These are phyloP conservation scores for Cornus suecica DNA, from an alignment of 148 eudicot genomes.

Conservation along the genomic window DNA sequence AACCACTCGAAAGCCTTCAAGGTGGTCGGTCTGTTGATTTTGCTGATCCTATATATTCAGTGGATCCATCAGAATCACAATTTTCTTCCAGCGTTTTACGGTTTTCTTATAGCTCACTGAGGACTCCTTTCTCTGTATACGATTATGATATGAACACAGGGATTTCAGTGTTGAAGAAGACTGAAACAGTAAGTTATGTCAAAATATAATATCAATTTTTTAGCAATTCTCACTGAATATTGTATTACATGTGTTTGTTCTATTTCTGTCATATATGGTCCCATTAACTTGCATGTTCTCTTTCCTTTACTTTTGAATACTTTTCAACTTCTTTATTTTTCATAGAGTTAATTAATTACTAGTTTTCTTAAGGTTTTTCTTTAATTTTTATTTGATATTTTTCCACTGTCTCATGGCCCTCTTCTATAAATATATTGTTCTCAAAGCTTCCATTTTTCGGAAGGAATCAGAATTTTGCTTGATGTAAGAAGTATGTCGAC, in stretches of 20 bases:
- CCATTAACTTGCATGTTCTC: background rate
- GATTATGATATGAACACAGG: conserved; percentile 91
- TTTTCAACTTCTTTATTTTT: background rate
- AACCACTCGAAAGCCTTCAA: conserved; percentile 61
- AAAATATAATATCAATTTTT: background rate
- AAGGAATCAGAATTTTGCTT: too few relatives aligned
- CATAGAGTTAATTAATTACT: background rate
- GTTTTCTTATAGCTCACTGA: conserved; percentile 78
- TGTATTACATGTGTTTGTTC: background rate
- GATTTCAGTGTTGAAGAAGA: conserved; percentile 69
- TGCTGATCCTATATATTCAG: conserved; percentile 73
- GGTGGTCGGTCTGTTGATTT: conserved; percentile 65
- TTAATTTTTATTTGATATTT: too few relatives aligned
- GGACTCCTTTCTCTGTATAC: conserved; percentile 74
- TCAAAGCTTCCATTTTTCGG: too few relatives aligned
- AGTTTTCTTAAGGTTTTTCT: background rate
- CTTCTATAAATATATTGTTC: too few relatives aligned
- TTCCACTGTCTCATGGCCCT: too few relatives aligned
- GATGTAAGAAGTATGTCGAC: too few relatives aligned
- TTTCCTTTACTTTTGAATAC: background rate
- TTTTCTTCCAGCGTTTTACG: conserved; percentile 70
- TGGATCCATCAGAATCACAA: conserved; percentile 53
- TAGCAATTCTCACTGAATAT: background rate
- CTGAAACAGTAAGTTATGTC: conserved; percentile 55
- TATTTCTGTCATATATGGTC: background rate